phyloP scores from a whole-genome alignment of 352 stramenopile genomes.

The Phytophthora tentaculata region DNA sequence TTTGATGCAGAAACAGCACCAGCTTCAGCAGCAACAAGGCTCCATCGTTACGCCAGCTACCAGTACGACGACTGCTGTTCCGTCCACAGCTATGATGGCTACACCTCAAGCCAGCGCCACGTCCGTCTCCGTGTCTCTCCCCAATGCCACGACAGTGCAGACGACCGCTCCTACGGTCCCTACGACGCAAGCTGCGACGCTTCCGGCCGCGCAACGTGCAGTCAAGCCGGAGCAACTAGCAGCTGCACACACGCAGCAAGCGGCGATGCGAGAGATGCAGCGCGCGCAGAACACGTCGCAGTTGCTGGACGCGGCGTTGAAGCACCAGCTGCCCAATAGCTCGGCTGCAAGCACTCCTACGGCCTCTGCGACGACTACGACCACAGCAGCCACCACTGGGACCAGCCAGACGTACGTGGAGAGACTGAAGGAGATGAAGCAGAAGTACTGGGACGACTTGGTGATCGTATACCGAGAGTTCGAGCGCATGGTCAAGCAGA shows the following conservation, averaged over 20 bases:
- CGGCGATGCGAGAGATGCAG: conserved; percentile 65
- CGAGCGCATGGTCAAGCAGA: conserved; percentile 86
- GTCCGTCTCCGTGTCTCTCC: conserved; percentile 36
- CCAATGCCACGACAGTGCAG: conserved; percentile 49
- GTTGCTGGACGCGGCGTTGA: conserved; percentile 47
- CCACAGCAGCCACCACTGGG: conserved; percentile 26
- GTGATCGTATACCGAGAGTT: conserved; percentile 88
- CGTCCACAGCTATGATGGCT: conserved; percentile 40
- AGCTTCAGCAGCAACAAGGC: conserved; percentile 67
- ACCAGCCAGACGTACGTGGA: conserved; percentile 70
- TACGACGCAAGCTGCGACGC: conserved; percentile 32
- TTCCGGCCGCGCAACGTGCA: conserved; percentile 36
- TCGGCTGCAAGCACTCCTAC: conserved; percentile 17
- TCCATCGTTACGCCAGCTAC: conserved; percentile 33
- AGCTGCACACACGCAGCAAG: conserved; percentile 67
- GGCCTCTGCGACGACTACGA: conserved; percentile 18
- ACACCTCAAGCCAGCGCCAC: conserved; percentile 39
- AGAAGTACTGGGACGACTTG: conserved; percentile 86
- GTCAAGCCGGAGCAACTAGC: conserved; percentile 69
- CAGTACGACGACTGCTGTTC: conserved; percentile 20
- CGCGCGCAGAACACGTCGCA: conserved; percentile 64
- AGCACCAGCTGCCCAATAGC: conserved; percentile 39
- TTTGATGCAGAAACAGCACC: conserved; percentile 78
- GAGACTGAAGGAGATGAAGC: conserved; percentile 74
- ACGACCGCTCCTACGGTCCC: conserved; percentile 44